Evolutionary conservation across 1,284 basidiomycete species (phyloP).

Genomic region (Microbotryum silenes-acaulis): DNA sequence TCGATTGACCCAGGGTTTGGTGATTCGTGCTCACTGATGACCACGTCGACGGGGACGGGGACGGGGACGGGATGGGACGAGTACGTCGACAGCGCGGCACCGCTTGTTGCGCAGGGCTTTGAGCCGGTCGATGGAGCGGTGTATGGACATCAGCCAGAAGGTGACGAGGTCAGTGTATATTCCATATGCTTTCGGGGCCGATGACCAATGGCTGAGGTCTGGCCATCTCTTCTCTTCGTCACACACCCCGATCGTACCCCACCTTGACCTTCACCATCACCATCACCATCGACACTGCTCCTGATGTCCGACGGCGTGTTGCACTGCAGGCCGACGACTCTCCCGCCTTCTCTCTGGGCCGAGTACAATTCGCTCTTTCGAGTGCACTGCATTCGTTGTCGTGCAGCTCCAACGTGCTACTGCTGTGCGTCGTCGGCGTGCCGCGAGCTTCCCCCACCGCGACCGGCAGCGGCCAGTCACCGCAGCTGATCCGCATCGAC

Average conservation of each 20-base stretch:
- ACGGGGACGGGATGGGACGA: not conserved
- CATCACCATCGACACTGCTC: too few relatives aligned
- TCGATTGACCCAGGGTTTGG: too few relatives aligned
- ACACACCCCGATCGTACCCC: not conserved
- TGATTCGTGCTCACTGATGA: too few relatives aligned
- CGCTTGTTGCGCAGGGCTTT: slow-evolving; percentile 16
- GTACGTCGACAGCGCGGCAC: slow-evolving; percentile 8
- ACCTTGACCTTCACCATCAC: not conserved
- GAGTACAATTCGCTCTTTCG: slow-evolving; percentile 73
- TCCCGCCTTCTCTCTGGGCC: slow-evolving; percentile 26
- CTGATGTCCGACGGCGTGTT: not conserved
- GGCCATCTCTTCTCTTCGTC: not conserved
- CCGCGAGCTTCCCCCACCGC: slow-evolving; percentile 19
- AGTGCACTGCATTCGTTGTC: slow-evolving; percentile 68
- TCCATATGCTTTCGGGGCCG: too few relatives aligned
- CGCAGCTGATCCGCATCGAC: slow-evolving; percentile 34
- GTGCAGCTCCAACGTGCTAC: slow-evolving; percentile 73
- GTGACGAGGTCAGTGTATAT: slow-evolving; percentile 9
- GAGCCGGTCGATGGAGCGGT: slow-evolving; percentile 14
- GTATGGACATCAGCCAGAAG: slow-evolving; percentile 11
- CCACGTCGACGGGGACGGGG: too few relatives aligned
- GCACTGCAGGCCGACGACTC: slow-evolving; percentile 10
- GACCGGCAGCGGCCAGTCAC: slow-evolving; percentile 3
- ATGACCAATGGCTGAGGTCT: too few relatives aligned
- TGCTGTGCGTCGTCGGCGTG: slow-evolving; percentile 29